Percentiles rank a stretch among this genome's conserved stretches.
These are phyloP conservation scores for Niebla homalea DNA, from an alignment of 495 filamentous ascomycete species.

Conservation along the genomic window DNA sequence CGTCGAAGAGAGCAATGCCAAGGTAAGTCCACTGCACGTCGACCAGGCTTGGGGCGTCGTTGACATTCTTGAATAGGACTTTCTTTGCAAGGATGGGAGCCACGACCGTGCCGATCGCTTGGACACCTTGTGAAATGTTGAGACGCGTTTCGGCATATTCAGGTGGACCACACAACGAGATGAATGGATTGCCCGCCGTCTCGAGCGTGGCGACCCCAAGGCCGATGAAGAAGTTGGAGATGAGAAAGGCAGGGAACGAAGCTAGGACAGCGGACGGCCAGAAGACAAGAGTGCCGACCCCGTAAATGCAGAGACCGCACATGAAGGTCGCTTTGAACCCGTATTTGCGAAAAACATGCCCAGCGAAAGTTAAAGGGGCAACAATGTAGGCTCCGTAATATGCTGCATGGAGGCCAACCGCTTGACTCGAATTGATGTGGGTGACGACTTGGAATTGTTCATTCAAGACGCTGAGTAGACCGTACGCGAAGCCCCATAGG, in stretches of 20 bases:
- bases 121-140: conserved; percentile 55
- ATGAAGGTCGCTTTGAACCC: conserved; percentile 58
- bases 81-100: conserved; percentile 48
- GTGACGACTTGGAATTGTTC: conserved; percentile 39
- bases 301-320: conserved; percentile 50
- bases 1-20: conserved; percentile 50
- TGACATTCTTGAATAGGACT: conserved; percentile 44
- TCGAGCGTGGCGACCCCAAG: conserved; percentile 51
- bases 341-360: conserved; percentile 43
- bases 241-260: conserved; percentile 49
- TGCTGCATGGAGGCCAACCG: conserved; percentile 47
- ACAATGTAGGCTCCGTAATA: conserved; percentile 52
- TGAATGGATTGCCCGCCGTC: conserved; percentile 54
- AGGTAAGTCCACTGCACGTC: conserved; percentile 64
- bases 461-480: conserved; percentile 65
- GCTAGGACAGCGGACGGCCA: conserved; percentile 60
- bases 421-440: conserved; percentile 32
- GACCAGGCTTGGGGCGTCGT: conserved; percentile 41
- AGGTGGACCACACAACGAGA: conserved; percentile 51
- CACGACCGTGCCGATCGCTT: conserved; percentile 49
- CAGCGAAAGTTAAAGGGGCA: conserved; percentile 45
- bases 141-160: conserved; percentile 53
- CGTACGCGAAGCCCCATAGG: conserved; percentile 79
- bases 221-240: conserved; percentile 57
- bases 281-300: conserved; percentile 52